Conservation (phyloP, 176 grass and related monocot species). For the Oryza longistaminata region DNA sequence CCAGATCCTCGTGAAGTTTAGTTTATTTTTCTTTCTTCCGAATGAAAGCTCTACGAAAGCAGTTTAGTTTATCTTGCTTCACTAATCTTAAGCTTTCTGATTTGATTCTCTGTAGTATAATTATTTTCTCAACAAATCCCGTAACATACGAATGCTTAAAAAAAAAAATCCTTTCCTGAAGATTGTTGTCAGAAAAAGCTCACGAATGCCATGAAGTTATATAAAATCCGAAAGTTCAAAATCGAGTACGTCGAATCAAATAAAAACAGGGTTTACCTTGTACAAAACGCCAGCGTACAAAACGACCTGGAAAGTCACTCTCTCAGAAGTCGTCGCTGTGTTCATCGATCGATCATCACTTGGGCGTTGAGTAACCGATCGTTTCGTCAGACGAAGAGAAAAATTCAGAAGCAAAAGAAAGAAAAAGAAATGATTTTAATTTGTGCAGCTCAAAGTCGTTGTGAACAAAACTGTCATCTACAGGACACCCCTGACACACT, state of each 20-base stretch:
- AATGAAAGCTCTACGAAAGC: neutral
- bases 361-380: neutral
- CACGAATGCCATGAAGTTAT: neutral
- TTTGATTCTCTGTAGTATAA: neutral
- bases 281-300: neutral
- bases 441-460: neutral
- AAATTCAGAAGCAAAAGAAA: neutral
- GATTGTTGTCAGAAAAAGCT: neutral
- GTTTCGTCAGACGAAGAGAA: neutral
- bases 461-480: neutral
- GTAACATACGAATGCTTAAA: neutral
- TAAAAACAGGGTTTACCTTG: neutral
- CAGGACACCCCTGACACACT: neutral
- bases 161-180: neutral
- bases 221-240: neutral
- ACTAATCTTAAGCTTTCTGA: neutral
- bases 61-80: neutral
- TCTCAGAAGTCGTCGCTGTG: neutral
- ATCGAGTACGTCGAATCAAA: neutral
- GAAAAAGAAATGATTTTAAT: neutral
- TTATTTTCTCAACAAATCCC: neutral
- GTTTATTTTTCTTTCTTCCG: neutral
- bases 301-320: neutral
- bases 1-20: constrained; percentile 4
- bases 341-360: neutral